phyloP scores from a whole-genome alignment of 352 stramenopile genomes.

The Globisporangium paroecandrum region DNA sequence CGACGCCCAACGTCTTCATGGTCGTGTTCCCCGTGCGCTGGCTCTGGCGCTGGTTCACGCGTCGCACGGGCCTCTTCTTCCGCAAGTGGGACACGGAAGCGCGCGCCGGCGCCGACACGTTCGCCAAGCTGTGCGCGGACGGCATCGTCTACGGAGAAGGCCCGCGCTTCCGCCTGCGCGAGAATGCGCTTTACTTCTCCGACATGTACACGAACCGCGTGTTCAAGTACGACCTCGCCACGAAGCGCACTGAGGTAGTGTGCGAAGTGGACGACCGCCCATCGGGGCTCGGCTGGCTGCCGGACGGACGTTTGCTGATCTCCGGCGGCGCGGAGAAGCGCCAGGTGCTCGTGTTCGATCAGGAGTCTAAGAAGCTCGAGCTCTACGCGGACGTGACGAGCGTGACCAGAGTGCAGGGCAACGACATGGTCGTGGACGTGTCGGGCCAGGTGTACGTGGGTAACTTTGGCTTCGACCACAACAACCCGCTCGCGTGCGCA shows the following conservation, averaged over 20 bases:
- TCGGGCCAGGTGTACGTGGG: constrained; percentile 47
- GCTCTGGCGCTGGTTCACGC: constrained; percentile 32
- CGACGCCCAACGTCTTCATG: constrained; percentile 18
- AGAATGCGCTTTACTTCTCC: constrained; percentile 58
- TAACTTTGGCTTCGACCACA: constrained; percentile 63
- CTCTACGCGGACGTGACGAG: constrained; percentile 49
- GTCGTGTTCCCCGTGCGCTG: constrained; percentile 23
- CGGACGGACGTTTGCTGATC: constrained; percentile 58
- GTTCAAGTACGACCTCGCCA: constrained; percentile 49
- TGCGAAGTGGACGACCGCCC: constrained; percentile 47
- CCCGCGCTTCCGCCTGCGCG: constrained; percentile 48
- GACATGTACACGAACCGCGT: constrained; percentile 67
- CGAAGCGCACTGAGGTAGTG: constrained; percentile 32
- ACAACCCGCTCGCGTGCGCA: constrained; percentile 25
- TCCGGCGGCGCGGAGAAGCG: constrained; percentile 43
- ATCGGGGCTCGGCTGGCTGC: constrained; percentile 60
- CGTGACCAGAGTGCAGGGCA: constrained; percentile 48
- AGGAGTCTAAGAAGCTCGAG: constrained; percentile 24
- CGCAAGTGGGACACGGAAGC: constrained; percentile 16
- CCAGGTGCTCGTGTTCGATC: constrained; percentile 41
- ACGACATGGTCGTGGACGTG: constrained; percentile 60
- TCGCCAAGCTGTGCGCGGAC: constrained; percentile 29
- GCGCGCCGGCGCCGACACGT: constrained; percentile 23
- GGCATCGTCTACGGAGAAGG: constrained; percentile 57
- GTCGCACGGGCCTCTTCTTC: constrained; percentile 19